Percentiles rank a stretch among this genome's conserved stretches.
phyloP scores from a whole-genome alignment of 129 eudicot genomes.

The Ambrosia artemisiifolia region DNA sequence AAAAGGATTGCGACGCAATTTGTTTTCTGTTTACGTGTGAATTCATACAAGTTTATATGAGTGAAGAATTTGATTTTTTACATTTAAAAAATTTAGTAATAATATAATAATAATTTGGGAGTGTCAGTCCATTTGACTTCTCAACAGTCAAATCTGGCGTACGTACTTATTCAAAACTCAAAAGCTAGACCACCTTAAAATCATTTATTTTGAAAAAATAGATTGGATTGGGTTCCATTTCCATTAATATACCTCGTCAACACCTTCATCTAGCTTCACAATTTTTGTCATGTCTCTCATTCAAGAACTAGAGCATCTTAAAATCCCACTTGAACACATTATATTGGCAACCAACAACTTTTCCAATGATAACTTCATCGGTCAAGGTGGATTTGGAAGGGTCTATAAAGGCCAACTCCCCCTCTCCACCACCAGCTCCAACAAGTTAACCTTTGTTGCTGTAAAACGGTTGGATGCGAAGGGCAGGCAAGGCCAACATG shows the following conservation, averaged over 20 bases:
- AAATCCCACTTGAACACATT: not conserved
- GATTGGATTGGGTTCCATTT: not conserved
- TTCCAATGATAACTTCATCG: not conserved
- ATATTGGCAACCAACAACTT: constrained; percentile 6
- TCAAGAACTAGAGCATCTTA: not conserved
- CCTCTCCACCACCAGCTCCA: not conserved
- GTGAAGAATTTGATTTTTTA: no score
- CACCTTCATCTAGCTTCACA: not conserved
- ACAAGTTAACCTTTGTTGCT: not conserved
- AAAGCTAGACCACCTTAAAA: no score
- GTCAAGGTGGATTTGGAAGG: not conserved
- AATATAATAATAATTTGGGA: no score
- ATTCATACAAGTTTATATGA: no score
- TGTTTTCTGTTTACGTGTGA: no score
- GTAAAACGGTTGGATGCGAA: constrained; percentile 9
- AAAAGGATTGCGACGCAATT: no score
- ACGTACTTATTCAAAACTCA: no score
- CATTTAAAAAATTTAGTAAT: no score
- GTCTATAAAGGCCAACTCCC: constrained; percentile 16
- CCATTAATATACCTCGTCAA: not conserved
- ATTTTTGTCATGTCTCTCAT: not conserved
- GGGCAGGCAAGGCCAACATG: not conserved
- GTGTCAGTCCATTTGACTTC: no score
- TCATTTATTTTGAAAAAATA: not conserved
- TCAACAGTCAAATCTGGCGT: no score